A percentile compares a stretch with the other conserved stretches of the same genome.
These are phyloP conservation scores for Stylonectria norvegica DNA, from an alignment of 2,329 filamentous ascomycete species.

Conservation along the genomic window DNA sequence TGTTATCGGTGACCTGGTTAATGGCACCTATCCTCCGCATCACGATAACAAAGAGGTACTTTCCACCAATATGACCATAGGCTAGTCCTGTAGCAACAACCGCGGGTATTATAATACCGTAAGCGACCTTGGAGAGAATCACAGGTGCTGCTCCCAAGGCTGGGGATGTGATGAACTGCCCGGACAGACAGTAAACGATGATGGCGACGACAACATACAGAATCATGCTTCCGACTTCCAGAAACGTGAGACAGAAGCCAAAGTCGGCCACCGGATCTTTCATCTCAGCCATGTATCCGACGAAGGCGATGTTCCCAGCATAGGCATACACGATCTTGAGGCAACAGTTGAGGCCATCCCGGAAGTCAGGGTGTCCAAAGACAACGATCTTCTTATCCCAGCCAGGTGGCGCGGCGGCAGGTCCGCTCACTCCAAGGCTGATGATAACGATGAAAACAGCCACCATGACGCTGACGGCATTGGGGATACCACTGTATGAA, in stretches of 20 bases:
- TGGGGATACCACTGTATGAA: constrained; percentile 16
- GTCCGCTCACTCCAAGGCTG: constrained; percentile 18
- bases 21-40: constrained; percentile 18
- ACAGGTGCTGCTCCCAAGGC: constrained; percentile 20
- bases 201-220: constrained; percentile 22
- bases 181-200: constrained; percentile 23
- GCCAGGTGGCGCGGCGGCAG: constrained; percentile 17
- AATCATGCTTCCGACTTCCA: constrained; percentile 22
- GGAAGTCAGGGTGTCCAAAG: constrained; percentile 20
- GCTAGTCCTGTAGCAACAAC: constrained; percentile 22
- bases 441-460: constrained; percentile 22
- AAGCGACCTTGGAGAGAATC: constrained; percentile 20
- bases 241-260: constrained; percentile 16
- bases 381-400: constrained; percentile 21
- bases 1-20: constrained; percentile 18
- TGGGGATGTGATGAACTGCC: constrained; percentile 19
- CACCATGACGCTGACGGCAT: constrained; percentile 18
- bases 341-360: constrained; percentile 17
- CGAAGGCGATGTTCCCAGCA: constrained; percentile 25
- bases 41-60: constrained; percentile 21
- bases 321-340: constrained; percentile 24
- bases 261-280: constrained; percentile 20
- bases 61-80: constrained; percentile 25
- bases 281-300: constrained; percentile 29
- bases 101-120: constrained; percentile 21